Evolutionary conservation across 192 early-diverging fungal species (phyloP).

Genomic region (Umbelopsis ramanniana): DNA sequence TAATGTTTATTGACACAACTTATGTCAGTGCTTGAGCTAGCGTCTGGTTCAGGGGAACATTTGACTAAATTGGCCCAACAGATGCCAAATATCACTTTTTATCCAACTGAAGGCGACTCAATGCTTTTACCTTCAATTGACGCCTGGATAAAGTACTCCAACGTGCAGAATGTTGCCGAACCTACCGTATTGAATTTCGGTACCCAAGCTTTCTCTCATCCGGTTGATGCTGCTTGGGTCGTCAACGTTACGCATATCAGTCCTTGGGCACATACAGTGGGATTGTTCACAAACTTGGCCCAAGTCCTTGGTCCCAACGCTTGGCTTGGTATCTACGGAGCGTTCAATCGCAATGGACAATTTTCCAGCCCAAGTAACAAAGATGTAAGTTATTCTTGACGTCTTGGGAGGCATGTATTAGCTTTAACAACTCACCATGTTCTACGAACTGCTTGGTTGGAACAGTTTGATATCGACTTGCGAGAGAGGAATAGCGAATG

Average conservation of each 20-base stretch:
- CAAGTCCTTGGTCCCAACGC: not conserved
- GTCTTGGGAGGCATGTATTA: not conserved
- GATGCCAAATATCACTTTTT: not conserved
- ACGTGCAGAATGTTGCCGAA: not conserved
- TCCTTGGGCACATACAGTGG: slow-evolving; percentile 9
- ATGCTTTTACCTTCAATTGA: slow-evolving; percentile 12
- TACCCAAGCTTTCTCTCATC: not conserved
- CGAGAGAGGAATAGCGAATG: slow-evolving; percentile 2
- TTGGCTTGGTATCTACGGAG: slow-evolving; percentile 8
- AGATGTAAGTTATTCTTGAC: not conserved
- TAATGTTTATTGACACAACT: not conserved
- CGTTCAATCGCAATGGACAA: slow-evolving; percentile 5
- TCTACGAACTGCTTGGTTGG: not conserved
- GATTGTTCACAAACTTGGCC: not conserved
- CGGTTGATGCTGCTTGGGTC: not conserved
- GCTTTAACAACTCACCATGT: not conserved
- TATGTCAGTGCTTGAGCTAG: not conserved
- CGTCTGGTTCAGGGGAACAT: slow-evolving; percentile 1
- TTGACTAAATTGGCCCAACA: not conserved
- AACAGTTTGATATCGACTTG: slow-evolving; percentile 1
- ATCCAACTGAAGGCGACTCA: slow-evolving; percentile 6
- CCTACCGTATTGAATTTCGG: not conserved
- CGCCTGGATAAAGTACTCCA: not conserved
- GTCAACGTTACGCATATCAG: not conserved
- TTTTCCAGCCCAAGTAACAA: slow-evolving; percentile 6